Conservation (phyloP, 257 asterid species). For the Thymus quinquecostatus region DNA sequence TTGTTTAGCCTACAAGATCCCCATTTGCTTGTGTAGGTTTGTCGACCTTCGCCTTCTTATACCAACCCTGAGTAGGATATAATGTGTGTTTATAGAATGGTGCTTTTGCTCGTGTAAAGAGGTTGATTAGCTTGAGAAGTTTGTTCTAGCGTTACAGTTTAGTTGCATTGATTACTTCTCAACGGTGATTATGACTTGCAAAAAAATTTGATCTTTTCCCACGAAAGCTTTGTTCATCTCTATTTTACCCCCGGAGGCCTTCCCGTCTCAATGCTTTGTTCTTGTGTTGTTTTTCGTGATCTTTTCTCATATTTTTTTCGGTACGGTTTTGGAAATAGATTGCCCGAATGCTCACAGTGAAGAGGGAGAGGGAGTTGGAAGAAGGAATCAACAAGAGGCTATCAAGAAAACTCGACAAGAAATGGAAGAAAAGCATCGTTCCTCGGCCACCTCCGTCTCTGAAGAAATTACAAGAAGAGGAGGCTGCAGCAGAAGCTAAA, state of each 20-base stretch:
- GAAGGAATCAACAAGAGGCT: slow-evolving; percentile 87
- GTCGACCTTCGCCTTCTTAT: not conserved
- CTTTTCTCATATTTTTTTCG: too few relatives aligned
- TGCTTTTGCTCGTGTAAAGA: slow-evolving; percentile 8
- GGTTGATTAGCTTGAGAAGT: not conserved
- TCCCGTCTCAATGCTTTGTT: not conserved
- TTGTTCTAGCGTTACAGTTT: not conserved
- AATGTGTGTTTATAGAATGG: not conserved
- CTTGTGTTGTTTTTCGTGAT: not conserved
- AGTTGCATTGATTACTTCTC: not conserved
- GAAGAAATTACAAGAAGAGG: slow-evolving; percentile 79
- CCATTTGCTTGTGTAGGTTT: not conserved
- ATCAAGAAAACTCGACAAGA: slow-evolving; percentile 82
- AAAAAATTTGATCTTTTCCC: not conserved
- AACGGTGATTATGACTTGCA: not conserved
- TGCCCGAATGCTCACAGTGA: slow-evolving; percentile 91
- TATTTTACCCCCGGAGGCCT: not conserved
- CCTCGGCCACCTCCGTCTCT: slow-evolving; percentile 95
- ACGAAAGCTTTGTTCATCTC: not conserved
- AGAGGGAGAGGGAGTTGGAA: slow-evolving; percentile 89
- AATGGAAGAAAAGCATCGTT: slow-evolving; percentile 93
- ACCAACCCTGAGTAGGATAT: slow-evolving; percentile 4
- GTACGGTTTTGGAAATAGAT: slow-evolving; percentile 40
- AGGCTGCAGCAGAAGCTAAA: slow-evolving; percentile 86
- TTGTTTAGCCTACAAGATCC: not conserved